A percentile compares a stretch with the other conserved stretches of the same genome.
These are phyloP conservation scores for Penicillium angulare DNA, from an alignment of 495 filamentous ascomycete species.

Conservation along the genomic window DNA sequence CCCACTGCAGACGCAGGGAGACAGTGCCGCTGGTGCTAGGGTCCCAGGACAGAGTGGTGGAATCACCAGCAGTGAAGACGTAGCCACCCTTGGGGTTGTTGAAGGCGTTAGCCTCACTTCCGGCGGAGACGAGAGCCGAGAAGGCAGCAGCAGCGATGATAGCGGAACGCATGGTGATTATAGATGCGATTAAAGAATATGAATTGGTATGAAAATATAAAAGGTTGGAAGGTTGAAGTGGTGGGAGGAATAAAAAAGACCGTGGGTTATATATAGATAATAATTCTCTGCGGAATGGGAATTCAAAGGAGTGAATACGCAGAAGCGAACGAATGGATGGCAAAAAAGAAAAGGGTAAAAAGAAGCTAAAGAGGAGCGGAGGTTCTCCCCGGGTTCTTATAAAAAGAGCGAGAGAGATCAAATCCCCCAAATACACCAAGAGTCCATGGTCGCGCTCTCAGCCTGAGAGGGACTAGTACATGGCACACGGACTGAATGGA, in stretches of 20 bases:
- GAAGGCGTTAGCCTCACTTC: slow-evolving; percentile 51
- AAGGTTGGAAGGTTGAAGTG: not conserved
- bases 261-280: not conserved
- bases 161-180: slow-evolving; percentile 43
- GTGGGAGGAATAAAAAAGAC: not conserved
- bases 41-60: slow-evolving; percentile 55
- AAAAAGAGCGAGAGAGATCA: not conserved
- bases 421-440: not conserved
- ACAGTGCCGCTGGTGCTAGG: slow-evolving; percentile 53
- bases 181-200: slow-evolving; percentile 3
- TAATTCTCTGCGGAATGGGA: not conserved
- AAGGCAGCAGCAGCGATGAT: slow-evolving; percentile 37
- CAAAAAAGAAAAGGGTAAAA: slow-evolving; percentile 1
- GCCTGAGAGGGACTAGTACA: slow-evolving; percentile 6
- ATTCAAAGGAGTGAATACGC: slow-evolving; percentile 7
- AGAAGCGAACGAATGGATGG: slow-evolving; percentile 7
- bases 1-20: slow-evolving; percentile 53
- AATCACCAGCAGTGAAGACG: slow-evolving; percentile 47
- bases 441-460: not conserved
- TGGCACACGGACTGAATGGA: no score
- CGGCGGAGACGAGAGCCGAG: slow-evolving; percentile 37
- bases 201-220: not conserved
- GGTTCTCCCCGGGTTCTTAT: not conserved
- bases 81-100: slow-evolving; percentile 46
- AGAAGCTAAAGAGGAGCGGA: slow-evolving; percentile 1